phyloP scores from a whole-genome alignment of 331 rosid genomes.

The Stylosanthes scabra region DNA sequence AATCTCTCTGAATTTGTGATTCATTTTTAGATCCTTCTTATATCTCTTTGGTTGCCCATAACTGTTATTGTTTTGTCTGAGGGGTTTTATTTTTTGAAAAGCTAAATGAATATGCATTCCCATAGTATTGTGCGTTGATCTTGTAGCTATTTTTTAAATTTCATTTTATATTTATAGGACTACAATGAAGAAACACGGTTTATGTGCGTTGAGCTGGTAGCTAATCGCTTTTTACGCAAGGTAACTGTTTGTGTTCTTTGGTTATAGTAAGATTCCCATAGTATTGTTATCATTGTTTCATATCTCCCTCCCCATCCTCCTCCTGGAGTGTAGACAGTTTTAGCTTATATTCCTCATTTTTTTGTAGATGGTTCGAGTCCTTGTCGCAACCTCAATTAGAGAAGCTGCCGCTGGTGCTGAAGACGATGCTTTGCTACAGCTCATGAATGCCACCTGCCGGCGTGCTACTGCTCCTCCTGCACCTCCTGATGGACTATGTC shows the following conservation, averaged over 20 bases:
- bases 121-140: too few species aligned
- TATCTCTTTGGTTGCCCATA: slow-evolving; percentile 8
- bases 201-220: slow-evolving; percentile 93
- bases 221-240: slow-evolving; percentile 94
- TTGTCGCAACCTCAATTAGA: slow-evolving; percentile 91
- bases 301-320: not conserved
- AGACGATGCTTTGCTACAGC: slow-evolving; percentile 77
- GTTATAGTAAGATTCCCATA: not conserved
- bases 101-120: slow-evolving; percentile 12
- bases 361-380: slow-evolving; percentile 91
- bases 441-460: slow-evolving; percentile 88
- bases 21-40: not conserved
- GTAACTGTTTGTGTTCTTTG: slow-evolving; percentile 46
- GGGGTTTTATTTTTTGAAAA: slow-evolving; percentile 9
- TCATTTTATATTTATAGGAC: slow-evolving; percentile 54
- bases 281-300: not conserved
- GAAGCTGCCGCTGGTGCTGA: slow-evolving; percentile 96
- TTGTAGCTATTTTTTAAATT: slow-evolving; percentile 14
- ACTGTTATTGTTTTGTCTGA: slow-evolving; percentile 14
- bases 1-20: slow-evolving; percentile 1
- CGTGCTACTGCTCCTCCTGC: slow-evolving; percentile 99
- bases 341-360: slow-evolving; percentile 13
- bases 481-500: slow-evolving; percentile 90
- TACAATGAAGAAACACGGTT: slow-evolving; percentile 63
- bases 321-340: not conserved